Evolutionary conservation across 257 asterid genomes (phyloP).

Genomic region (Ilex aquifolium): DNA sequence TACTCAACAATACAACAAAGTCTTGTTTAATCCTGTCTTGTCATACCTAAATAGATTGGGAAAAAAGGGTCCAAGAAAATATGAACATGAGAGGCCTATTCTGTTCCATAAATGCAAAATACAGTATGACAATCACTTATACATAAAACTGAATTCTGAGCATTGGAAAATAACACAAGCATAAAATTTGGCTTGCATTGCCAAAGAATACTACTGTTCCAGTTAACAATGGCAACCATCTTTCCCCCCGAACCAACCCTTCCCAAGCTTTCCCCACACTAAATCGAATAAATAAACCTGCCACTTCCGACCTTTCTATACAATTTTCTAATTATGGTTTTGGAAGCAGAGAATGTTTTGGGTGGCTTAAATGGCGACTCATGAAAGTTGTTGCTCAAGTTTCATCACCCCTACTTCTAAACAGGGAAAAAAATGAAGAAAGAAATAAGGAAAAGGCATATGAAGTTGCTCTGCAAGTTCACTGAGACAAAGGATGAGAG

Average conservation of each 20-base stretch:
- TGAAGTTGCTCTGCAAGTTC: neutral
- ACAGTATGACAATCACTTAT: too few relatives aligned
- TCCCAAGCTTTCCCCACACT: neutral
- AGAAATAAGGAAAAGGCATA: neutral
- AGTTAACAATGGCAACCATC: slow-evolving; percentile 7
- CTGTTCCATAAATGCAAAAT: too few relatives aligned
- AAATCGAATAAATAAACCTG: neutral
- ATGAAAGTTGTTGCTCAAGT: neutral
- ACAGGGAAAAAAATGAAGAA: slow-evolving; percentile 1
- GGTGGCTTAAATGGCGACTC: slow-evolving; percentile 2
- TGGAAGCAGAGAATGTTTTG: neutral
- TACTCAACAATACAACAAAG: too few relatives aligned
- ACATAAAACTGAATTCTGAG: neutral
- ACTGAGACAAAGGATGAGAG: slow-evolving; percentile 6
- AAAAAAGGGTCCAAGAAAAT: too few relatives aligned
- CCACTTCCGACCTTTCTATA: slow-evolving; percentile 19
- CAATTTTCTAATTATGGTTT: slow-evolving; percentile 15
- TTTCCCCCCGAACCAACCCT: too few relatives aligned
- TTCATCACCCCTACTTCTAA: slow-evolving; percentile 15
- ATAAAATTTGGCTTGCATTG: slow-evolving; percentile 8
- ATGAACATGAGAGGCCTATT: too few relatives aligned
- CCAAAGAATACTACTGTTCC: slow-evolving; percentile 19
- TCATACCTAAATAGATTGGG: too few relatives aligned
- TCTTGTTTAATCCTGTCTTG: too few relatives aligned
- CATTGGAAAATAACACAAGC: neutral